Evolutionary conservation across 2,329 filamentous ascomycete genomes (phyloP).

Genomic region (Aspergillus cejpii): DNA sequence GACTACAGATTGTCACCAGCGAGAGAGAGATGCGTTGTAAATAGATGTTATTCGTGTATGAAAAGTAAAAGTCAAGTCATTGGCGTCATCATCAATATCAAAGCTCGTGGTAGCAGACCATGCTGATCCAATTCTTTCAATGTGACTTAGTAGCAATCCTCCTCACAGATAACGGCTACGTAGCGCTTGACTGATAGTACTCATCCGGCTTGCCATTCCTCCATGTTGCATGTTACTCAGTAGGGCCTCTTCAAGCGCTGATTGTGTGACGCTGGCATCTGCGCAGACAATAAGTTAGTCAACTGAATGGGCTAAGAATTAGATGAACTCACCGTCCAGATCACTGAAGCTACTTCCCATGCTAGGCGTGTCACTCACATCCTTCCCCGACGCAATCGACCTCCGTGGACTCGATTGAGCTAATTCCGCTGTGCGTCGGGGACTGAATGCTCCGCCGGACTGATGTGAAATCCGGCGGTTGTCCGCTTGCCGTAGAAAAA

Average conservation of each 20-base stretch:
- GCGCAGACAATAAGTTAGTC: constrained; percentile 5
- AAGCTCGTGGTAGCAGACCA: no score
- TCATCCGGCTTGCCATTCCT: constrained; percentile 45
- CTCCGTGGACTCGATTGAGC: constrained; percentile 45
- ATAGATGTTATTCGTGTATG: no score
- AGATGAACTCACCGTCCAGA: constrained; percentile 48
- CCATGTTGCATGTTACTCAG: constrained; percentile 57
- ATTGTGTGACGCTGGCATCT: constrained; percentile 60
- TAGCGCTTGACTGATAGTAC: constrained; percentile 49
- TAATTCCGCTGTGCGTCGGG: constrained; percentile 46
- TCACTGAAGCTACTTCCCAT: constrained; percentile 63
- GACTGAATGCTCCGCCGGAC: constrained; percentile 26
- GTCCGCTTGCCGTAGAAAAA: constrained; percentile 19
- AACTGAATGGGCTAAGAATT: neutral
- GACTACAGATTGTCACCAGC: no score
- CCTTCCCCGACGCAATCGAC: constrained; percentile 30
- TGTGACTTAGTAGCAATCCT: no score
- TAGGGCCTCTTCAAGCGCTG: constrained; percentile 57
- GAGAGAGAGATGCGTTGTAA: no score
- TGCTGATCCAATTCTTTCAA: no score
- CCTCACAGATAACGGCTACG: constrained; percentile 46
- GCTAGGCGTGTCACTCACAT: constrained; percentile 51
- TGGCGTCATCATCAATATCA: no score
- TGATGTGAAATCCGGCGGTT: constrained; percentile 11
- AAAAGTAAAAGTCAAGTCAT: no score